These are phyloP conservation scores for Betula pendula DNA, from an alignment of 306 rosid species.

Conservation along the genomic window DNA sequence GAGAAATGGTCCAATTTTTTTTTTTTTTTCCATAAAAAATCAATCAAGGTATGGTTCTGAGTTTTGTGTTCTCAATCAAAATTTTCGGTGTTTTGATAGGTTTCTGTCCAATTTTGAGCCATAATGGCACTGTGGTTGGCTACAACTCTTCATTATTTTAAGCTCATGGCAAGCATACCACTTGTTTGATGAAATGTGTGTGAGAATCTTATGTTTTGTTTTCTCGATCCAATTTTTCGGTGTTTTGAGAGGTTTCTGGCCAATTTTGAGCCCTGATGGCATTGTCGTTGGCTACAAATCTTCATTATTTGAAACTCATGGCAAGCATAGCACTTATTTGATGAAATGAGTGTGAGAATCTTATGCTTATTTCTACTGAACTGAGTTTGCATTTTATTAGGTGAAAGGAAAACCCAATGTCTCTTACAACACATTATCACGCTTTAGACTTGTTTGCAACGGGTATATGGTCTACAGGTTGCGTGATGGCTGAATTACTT, in stretches of 20 bases:
- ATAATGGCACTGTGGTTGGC: neutral
- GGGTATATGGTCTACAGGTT: too few relatives aligned
- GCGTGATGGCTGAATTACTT: too few relatives aligned
- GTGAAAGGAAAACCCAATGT: too few relatives aligned
- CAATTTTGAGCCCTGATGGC: neutral
- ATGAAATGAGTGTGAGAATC: neutral
- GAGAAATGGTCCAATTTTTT: too few relatives aligned
- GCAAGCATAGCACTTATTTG: neutral
- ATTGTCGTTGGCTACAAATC: neutral
- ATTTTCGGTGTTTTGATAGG: neutral
- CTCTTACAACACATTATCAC: conserved; percentile 73
- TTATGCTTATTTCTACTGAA: neutral
- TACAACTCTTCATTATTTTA: neutral
- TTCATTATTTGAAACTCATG: neutral
- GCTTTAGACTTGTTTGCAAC: too few relatives aligned
- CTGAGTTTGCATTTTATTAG: neutral
- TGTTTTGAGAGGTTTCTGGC: neutral
- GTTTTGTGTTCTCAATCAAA: neutral
- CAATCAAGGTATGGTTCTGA: neutral
- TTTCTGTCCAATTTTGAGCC: neutral
- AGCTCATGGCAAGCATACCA: neutral
- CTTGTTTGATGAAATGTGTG: neutral
- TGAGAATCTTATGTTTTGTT: neutral
- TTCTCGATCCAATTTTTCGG: neutral
- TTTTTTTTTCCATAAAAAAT: neutral